phyloP scores from a whole-genome alignment of 2,329 filamentous ascomycete species.

The Blastomyces parvus region DNA sequence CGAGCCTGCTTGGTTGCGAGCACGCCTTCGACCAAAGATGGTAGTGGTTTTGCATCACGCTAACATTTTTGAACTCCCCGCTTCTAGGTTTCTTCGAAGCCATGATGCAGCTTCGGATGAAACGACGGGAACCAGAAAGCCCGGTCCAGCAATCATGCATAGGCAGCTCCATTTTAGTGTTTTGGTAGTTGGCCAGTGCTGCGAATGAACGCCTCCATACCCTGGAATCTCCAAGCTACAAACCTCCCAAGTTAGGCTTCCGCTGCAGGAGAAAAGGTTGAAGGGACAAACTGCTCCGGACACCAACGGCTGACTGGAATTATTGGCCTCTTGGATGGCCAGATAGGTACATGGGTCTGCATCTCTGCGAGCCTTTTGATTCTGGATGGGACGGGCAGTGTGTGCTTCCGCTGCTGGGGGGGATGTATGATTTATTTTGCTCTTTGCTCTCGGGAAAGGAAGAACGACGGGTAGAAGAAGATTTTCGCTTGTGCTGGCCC shows the following conservation, averaged over 20 bases:
- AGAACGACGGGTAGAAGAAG: not conserved
- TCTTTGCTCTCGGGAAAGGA: not conserved
- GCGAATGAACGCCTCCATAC: not conserved
- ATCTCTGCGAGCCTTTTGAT: not conserved
- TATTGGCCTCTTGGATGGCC: not conserved
- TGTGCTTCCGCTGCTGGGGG: not conserved
- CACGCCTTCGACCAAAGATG: not conserved
- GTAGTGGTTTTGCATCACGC: not conserved
- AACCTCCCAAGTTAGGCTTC: not conserved
- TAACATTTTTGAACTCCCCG: not conserved
- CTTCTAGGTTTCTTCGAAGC: not conserved
- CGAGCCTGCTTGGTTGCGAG: not conserved
- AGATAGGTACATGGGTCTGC: not conserved
- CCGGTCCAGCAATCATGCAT: not conserved
- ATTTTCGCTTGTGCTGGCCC: conserved; percentile 1
- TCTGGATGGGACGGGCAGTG: not conserved
- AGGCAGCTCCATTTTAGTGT: not conserved
- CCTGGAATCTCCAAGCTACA: not conserved
- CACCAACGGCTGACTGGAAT: not conserved
- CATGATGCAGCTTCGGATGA: not conserved
- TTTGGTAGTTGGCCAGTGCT: not conserved
- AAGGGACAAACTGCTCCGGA: not conserved
- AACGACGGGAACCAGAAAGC: not conserved
- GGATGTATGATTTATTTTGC: not conserved
- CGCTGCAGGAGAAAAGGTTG: not conserved